These are phyloP conservation scores for Glarea lozoyensis DNA, from an alignment of 495 filamentous ascomycete species.

Conservation along the genomic window DNA sequence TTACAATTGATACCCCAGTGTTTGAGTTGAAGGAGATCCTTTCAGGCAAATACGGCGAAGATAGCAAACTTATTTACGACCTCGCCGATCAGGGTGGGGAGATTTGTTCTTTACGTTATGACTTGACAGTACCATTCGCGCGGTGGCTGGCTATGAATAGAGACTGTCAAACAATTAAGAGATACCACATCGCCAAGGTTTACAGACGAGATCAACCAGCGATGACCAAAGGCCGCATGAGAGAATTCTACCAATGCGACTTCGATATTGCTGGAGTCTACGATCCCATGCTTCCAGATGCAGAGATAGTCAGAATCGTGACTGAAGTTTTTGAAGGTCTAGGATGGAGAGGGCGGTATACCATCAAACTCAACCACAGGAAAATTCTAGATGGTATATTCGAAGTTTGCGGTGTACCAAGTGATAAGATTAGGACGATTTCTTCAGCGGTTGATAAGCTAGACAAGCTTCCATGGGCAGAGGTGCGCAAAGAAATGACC, in stretches of 20 bases:
- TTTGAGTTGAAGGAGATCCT: constrained; percentile 75
- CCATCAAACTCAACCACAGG: constrained; percentile 92
- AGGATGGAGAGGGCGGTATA: constrained; percentile 57
- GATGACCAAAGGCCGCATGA: constrained; percentile 82
- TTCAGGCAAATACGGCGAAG: constrained; percentile 85
- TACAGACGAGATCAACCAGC: constrained; percentile 72
- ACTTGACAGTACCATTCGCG: constrained; percentile 85
- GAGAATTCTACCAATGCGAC: constrained; percentile 97
- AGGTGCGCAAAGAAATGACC: constrained; percentile 87
- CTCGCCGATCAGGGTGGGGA: constrained; percentile 80
- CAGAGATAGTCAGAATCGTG: constrained; percentile 80
- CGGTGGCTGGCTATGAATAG: constrained; percentile 83
- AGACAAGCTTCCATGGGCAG: constrained; percentile 85
- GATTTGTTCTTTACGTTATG: constrained; percentile 78
- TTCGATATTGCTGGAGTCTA: constrained; percentile 90
- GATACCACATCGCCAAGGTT: constrained; percentile 86
- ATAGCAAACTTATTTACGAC: constrained; percentile 85
- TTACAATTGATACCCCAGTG: constrained; percentile 78
- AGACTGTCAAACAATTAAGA: constrained; percentile 64
- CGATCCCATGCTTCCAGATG: constrained; percentile 92
- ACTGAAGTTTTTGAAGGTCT: constrained; percentile 81
- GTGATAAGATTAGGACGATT: constrained; percentile 76
- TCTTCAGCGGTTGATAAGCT: constrained; percentile 92
- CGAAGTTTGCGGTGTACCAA: constrained; percentile 79
- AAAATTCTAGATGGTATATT: constrained; percentile 94